Conservation (phyloP, 2,329 filamentous ascomycete species). For the Mariannaea elegans region DNA sequence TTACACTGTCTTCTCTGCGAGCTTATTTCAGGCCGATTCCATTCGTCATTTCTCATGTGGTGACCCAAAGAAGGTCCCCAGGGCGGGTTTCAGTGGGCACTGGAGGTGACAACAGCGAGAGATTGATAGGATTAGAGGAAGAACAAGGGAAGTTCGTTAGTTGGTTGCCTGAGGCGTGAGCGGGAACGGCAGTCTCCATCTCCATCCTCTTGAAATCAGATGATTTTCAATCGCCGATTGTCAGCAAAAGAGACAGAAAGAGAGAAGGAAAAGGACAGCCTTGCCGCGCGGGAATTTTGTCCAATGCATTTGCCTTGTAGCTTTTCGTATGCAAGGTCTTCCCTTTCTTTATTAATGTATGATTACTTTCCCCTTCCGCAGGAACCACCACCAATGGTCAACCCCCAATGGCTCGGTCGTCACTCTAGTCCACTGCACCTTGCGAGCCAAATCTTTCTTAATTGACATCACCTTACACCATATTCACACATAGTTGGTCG, state of each 20-base stretch:
- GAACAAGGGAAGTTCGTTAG: constrained; percentile 1
- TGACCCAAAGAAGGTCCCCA: constrained; percentile 14
- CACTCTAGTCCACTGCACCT: too few relatives aligned
- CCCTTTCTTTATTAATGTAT: too few relatives aligned
- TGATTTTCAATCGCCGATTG: constrained; percentile 10
- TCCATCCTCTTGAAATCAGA: neutral
- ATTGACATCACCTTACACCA: too few relatives aligned
- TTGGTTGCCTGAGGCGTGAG: constrained; percentile 15
- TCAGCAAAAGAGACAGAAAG: neutral
- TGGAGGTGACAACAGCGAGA: constrained; percentile 13
- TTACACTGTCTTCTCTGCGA: constrained; percentile 29
- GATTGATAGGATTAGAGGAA: constrained; percentile 11
- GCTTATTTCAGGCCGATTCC: constrained; percentile 37
- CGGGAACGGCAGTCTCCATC: neutral
- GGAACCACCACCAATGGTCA: too few relatives aligned
- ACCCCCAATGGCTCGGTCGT: too few relatives aligned
- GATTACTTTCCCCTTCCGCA: too few relatives aligned
- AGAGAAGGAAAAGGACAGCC: neutral
- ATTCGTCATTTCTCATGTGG: constrained; percentile 33
- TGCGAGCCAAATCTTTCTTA: too few relatives aligned
- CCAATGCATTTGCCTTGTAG: too few relatives aligned
- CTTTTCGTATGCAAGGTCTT: neutral
- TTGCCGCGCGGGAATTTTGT: too few relatives aligned
- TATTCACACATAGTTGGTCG: too few relatives aligned
- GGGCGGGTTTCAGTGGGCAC: neutral